These are phyloP conservation scores for Mycena metata DNA, from an alignment of 768 basidiomycete species.

Conservation along the genomic window DNA sequence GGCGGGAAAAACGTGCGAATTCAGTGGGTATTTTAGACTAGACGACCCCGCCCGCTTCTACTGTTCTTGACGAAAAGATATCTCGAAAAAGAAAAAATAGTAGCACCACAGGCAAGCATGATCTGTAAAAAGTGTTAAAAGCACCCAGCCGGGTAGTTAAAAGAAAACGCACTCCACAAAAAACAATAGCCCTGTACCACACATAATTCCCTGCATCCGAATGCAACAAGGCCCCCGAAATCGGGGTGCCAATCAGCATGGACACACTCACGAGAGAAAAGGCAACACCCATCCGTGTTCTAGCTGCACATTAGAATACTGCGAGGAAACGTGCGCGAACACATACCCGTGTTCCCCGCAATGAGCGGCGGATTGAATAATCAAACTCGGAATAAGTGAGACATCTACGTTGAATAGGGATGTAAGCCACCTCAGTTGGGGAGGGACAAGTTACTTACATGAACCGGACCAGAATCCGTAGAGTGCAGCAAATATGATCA, in stretches of 20 bases:
- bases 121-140: conserved; percentile 37
- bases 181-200: conserved; percentile 57
- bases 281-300: conserved; percentile 63
- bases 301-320: conserved; percentile 30
- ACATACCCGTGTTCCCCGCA: conserved; percentile 54
- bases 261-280: conserved; percentile 62
- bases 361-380: conserved; percentile 53
- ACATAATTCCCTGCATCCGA: conserved; percentile 39
- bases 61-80: conserved; percentile 42
- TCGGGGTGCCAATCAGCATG: conserved; percentile 62
- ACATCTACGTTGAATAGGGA: conserved; percentile 51
- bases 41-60: conserved; percentile 28
- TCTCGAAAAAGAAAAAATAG: conserved; percentile 48
- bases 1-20: background rate
- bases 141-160: background rate
- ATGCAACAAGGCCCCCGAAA: conserved; percentile 61
- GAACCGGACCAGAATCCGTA: conserved; percentile 35
- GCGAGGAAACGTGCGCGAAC: background rate
- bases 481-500: conserved; percentile 20
- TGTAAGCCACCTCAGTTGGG: background rate
- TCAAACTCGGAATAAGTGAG: conserved; percentile 55
- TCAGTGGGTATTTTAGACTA: conserved; percentile 17
- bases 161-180: conserved; percentile 54
- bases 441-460: background rate
- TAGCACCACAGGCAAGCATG: conserved; percentile 45